A percentile compares a stretch with the other conserved stretches of the same genome.
Evolutionary conservation across 2,329 filamentous ascomycete genomes (phyloP).

Genomic region (Aspergillus floridensis): DNA sequence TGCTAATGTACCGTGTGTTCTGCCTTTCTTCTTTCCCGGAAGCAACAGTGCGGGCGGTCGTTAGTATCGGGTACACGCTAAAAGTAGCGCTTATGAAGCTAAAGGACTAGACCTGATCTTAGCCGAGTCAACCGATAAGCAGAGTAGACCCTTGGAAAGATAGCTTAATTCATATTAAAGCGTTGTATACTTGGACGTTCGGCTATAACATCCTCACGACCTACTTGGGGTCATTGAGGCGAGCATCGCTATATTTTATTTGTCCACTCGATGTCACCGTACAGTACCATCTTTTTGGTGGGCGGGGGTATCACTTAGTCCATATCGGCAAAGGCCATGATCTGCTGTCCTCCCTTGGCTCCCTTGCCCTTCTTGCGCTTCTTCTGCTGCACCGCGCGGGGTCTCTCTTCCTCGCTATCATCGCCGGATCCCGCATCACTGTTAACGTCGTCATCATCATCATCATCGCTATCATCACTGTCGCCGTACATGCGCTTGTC

Average conservation of each 20-base stretch:
- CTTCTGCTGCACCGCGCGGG: slow-evolving; percentile 42
- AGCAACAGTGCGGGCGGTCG: too few species aligned
- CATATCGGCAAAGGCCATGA: slow-evolving; percentile 45
- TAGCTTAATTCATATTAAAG: not conserved
- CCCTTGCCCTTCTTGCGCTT: slow-evolving; percentile 47
- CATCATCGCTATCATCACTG: slow-evolving; percentile 33
- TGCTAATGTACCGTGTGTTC: not conserved
- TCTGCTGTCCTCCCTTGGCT: slow-evolving; percentile 37
- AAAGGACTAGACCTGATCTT: not conserved
- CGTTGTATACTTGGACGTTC: not conserved
- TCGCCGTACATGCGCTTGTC: slow-evolving; percentile 41
- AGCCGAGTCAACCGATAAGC: not conserved
- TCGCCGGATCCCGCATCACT: slow-evolving; percentile 46
- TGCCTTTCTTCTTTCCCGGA: not conserved
- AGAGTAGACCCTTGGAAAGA: not conserved
- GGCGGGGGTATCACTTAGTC: slow-evolving; percentile 30
- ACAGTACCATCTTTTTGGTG: not conserved
- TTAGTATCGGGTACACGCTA: not conserved
- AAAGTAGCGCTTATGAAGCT: not conserved
- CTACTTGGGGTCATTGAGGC: not conserved
- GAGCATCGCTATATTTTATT: not conserved
- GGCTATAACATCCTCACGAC: not conserved
- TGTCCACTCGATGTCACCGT: not conserved
- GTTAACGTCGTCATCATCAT: slow-evolving; percentile 41
- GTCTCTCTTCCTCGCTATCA: slow-evolving; percentile 27